Evolutionary conservation across 2,329 filamentous ascomycete species (phyloP).

Genomic region (Botrytis fragariae): DNA sequence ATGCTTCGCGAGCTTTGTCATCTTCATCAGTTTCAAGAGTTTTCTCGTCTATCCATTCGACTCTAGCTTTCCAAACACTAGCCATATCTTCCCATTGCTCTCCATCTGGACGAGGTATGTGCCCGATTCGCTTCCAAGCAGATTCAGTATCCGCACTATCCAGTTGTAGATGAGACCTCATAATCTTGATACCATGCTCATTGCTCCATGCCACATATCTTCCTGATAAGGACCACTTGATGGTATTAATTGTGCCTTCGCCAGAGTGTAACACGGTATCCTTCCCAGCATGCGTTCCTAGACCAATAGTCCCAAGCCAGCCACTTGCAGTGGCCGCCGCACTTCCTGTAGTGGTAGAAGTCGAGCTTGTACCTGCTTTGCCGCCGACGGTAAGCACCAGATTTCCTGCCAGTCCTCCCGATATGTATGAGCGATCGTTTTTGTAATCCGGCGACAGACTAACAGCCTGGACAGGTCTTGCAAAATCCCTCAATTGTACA

Average conservation of each 20-base stretch:
- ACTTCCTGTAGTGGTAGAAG: constrained; percentile 82
- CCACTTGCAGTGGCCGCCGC: constrained; percentile 80
- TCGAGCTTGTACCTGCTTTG: constrained; percentile 71
- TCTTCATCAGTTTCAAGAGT: constrained; percentile 72
- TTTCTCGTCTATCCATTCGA: constrained; percentile 89
- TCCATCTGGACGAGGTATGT: constrained; percentile 83
- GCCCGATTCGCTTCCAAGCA: constrained; percentile 92
- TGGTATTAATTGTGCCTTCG: constrained; percentile 84
- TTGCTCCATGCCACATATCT: constrained; percentile 95
- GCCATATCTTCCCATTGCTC: constrained; percentile 96
- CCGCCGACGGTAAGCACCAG: constrained; percentile 84
- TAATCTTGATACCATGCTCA: constrained; percentile 96
- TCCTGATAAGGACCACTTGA: constrained; percentile 92
- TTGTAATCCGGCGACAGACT: constrained; percentile 95
- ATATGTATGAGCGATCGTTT: constrained; percentile 83
- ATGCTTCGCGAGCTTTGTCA: constrained; percentile 37
- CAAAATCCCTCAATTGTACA: constrained; percentile 89
- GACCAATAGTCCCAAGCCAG: constrained; percentile 85
- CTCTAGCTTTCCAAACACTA: constrained; percentile 86
- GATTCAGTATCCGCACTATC: constrained; percentile 74
- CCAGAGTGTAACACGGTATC: constrained; percentile 88
- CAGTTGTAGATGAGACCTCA: constrained; percentile 83
- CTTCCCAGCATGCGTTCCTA: constrained; percentile 74
- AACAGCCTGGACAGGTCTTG: constrained; percentile 85
- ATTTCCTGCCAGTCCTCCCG: constrained; percentile 83